phyloP scores from a whole-genome alignment of 116 monocot genomes.

The Phalaenopsis hybrid region DNA sequence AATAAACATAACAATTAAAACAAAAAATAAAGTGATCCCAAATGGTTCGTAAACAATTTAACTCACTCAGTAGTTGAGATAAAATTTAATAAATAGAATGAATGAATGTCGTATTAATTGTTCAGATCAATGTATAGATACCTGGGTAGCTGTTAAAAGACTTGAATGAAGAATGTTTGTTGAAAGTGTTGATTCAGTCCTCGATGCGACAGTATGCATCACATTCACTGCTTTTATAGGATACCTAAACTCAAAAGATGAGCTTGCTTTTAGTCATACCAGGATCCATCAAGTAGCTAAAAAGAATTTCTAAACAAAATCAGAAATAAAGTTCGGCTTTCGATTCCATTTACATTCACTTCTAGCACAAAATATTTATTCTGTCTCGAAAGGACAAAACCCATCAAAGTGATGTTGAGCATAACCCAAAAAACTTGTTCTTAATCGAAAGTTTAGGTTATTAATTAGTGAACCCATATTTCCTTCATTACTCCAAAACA shows the following conservation, averaged over 20 bases:
- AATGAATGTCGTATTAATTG: neutral
- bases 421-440: neutral
- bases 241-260: slow-evolving; percentile 36
- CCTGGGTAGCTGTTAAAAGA: slow-evolving; percentile 24
- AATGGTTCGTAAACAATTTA: no score
- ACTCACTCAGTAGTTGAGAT: no score
- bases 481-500: neutral
- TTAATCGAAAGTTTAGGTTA: neutral
- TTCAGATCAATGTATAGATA: neutral
- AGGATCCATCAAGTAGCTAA: no score
- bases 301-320: no score
- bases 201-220: slow-evolving; percentile 83
- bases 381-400: neutral
- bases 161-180: slow-evolving; percentile 8
- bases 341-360: no score
- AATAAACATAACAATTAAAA: no score
- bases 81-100: no score
- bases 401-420: no score
- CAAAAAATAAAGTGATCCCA: no score
- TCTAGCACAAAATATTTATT: neutral
- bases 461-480: neutral
- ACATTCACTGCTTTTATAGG: slow-evolving; percentile 92
- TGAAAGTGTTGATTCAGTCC: slow-evolving; percentile 60
- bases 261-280: neutral
- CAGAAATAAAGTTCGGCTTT: no score